Base-by-base conservation (phyloP, 306 rosid species). In the Citrullus colocynthis region DNA sequence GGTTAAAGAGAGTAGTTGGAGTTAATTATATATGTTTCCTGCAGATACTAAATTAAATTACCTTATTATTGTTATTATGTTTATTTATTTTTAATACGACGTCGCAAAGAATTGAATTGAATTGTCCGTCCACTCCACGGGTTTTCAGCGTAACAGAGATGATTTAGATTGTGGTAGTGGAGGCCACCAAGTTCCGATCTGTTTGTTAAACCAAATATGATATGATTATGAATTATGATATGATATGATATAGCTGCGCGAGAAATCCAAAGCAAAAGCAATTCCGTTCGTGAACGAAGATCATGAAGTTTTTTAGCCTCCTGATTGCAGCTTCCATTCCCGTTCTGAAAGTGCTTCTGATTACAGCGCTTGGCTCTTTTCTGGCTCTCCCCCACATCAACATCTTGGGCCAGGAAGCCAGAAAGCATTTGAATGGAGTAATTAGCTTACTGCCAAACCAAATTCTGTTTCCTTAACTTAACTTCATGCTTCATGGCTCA, bases 251-350 rank as follows among this genome's bases (percentile, higher is more conserved):
- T 8, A 7, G 48, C 1, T 7, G 2, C 11, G 8, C 8, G 0
- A 2, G 49, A 10, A 9, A 44, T 44, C 12, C 12, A 44, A 44
- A 44, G 0, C 49, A 9, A 44, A 44, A 44, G 5, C 39, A 36
- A 36, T 36, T 36, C 6, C 4, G 36, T 32, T 32, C 2, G 36
- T 32, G 36, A 32, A 4, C 12, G 2, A 44, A 44, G 49, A 44
- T 44, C 10, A 9, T 51, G 93, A 80, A n/a, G 11, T 67, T 89
- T 44, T 36, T 85, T 78, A 55, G 82, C 24, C 88, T 90, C 63
- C 85, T 90, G 67, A 52, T 88, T 48, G 81, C 83, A 12, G 92
- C 92, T 18, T 78, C 91, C 15, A 78, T 85, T 78, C 90, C 95
- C 0, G 87, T 90, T 3, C 12, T 90, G 74, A 89, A 90, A 82